Evolutionary conservation across 371 early-diverging fungal genomes (phyloP), one percentile per base, ranked within the genome.

Genomic region (Capillidium rhysosporum): DNA sequence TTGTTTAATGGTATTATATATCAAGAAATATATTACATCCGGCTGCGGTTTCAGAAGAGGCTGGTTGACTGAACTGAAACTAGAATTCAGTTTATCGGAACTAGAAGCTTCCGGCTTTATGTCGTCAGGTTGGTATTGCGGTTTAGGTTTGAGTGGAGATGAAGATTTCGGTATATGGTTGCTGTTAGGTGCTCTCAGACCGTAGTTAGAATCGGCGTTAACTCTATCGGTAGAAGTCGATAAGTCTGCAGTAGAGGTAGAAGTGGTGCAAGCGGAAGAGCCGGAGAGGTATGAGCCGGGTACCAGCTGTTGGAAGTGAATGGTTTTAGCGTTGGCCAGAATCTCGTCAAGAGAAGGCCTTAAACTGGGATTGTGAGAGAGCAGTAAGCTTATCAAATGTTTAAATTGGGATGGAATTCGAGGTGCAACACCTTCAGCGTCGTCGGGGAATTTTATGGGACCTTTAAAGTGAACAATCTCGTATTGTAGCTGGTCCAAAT

Each of bases 401-500:
- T 49, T 56, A n/a, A 56, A 47, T 38, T 51, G 43, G 25, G 8
- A 20, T 25, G 60, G 57, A 47, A 60, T 56, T n/a, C 28, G 46
- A 30, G 26, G 46, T 20, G 18, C 28, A 20, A 23, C 21, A 34
- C 34, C 34, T 25, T 21, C 14, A 23, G 26, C 30, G 47, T 47
- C 23, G 24, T 55, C 49, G n/a, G 54, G 54, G 52, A 54, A 58
- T 18, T 40, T 51, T 26, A 29, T 46, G 8, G 34, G 51, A 56
- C 39, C 23, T 10, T 56, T 58, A 49, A 86, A 82, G 10, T 56
- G 63, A 23, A 89, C 56, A 31, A 95, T 89, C 57, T 92, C 93
- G 20, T 67, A 63, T 40, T 75, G 72, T 38, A 95, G 61, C 14
- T 71, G 40, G 59, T 92, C 95, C 18, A 95, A 77, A 61, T 94